phyloP scores from a whole-genome alignment of 2,329 filamentous ascomycete species.

The Juglanconis oblonga region DNA sequence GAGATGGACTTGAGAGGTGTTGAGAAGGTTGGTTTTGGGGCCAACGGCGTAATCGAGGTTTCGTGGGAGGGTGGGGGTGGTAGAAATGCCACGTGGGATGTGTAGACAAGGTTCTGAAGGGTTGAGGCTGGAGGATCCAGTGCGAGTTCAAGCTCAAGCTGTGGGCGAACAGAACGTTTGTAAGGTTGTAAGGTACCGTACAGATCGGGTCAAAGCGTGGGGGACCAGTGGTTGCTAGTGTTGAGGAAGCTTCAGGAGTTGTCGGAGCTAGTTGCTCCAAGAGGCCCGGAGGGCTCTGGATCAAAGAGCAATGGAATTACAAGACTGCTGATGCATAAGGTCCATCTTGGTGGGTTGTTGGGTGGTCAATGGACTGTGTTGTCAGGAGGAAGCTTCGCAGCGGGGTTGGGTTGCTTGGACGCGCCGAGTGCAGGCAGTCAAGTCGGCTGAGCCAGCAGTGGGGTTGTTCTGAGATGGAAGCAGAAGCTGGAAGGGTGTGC shows the following conservation, averaged over 20 bases:
- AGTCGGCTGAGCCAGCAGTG: too few relatives aligned
- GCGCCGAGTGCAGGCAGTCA: background rate
- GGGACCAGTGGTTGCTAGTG: background rate
- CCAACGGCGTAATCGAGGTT: background rate
- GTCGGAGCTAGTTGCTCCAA: conserved; percentile 5
- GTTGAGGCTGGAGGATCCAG: background rate
- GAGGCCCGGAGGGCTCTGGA: conserved; percentile 13
- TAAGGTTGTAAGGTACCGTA: background rate
- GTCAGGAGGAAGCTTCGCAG: background rate
- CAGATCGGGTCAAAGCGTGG: too few relatives aligned
- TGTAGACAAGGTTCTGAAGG: background rate
- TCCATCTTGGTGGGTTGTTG: conserved; percentile 13
- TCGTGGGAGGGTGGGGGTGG: background rate
- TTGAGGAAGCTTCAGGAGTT: background rate
- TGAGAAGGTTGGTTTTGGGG: background rate
- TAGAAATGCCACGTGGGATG: background rate
- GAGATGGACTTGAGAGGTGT: background rate
- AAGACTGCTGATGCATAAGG: conserved; percentile 9
- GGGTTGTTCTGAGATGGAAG: too few relatives aligned
- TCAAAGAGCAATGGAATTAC: conserved; percentile 13
- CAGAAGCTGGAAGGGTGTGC: too few relatives aligned
- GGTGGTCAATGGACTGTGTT: background rate
- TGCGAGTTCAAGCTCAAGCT: background rate
- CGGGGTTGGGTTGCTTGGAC: background rate
- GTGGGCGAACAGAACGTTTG: background rate